Base-by-base conservation (phyloP, 768 basidiomycete genomes). In the Collybia sordida region DNA sequence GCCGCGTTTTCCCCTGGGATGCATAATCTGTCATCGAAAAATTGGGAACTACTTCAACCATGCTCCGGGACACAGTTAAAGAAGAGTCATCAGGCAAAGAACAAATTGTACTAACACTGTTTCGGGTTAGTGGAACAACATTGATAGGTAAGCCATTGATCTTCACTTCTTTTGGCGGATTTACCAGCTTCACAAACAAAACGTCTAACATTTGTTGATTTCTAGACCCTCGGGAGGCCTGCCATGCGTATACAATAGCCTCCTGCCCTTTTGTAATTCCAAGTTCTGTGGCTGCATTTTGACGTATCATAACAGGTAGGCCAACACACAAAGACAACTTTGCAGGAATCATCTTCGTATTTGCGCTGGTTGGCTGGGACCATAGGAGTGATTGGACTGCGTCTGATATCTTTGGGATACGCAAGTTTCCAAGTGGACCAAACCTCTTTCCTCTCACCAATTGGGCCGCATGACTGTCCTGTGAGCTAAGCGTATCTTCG, bases 1-100 rank as follows among this genome's bases (percentile, higher is more conserved):
- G 12, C 15, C 66, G 23, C 21, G 64, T 64, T 49, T 63, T 64
- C 4, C 67, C 68, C 55, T 70, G 68, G 1, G 60, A 63, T 1
- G 42, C 24, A 43, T 43, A 43, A 22, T 43, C 42, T 28, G 42
- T 43, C 42, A 43, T 45, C 9, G 43, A 17, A 18, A 18, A 45
- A 15, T 45, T 45, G 2, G 43, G 43, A 9, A 34, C 3, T 14
- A 19, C 7, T 11, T 45, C 27, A 4, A 45, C 17, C n/a, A 31
- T 25, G 12, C 9, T 19, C 8, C 43, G 9, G 2, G 25, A 28
- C n/a, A 31, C 14, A 31, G 5, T 6, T 31, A 44, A 9, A 5
- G 27, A 28, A 4, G 25, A 15, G 8, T 44, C 43, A 44, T 44
- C 27, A 15, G 43, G 43, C 27, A 44, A 24, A 11, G 14, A 17